Conservation (phyloP, 176 grass and related monocot species). For the Musa schizocarpa region DNA sequence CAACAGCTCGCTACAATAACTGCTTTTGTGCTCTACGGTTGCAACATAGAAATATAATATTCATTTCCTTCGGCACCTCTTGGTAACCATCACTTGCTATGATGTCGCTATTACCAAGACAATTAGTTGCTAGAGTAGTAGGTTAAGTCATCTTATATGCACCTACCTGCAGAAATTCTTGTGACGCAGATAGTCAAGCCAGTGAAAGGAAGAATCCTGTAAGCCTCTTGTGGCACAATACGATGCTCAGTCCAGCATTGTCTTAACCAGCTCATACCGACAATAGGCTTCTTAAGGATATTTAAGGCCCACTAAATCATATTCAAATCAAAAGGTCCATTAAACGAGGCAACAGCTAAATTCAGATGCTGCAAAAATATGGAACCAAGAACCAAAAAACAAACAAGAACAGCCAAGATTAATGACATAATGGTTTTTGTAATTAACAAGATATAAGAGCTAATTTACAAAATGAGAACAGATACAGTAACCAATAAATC, state of each 20-base stretch:
- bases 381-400: not conserved
- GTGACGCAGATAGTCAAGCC: slow-evolving; percentile 87
- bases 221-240: slow-evolving; percentile 82
- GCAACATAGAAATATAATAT: no score
- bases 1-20: not conserved
- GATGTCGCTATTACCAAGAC: not conserved
- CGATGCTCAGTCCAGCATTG: slow-evolving; percentile 92
- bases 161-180: slow-evolving; percentile 55
- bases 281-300: slow-evolving; percentile 77
- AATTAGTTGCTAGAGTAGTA: not conserved
- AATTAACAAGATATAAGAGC: not conserved
- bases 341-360: not conserved
- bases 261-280: slow-evolving; percentile 59
- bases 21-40: not conserved
- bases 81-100: not conserved
- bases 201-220: slow-evolving; percentile 82
- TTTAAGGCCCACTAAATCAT: slow-evolving; percentile 64
- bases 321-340: slow-evolving; percentile 21
- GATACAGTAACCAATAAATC: slow-evolving; percentile 15
- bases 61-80: no score
- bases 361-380: not conserved
- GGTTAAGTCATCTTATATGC: not conserved
- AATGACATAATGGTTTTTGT: not conserved
- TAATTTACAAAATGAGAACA: not conserved
- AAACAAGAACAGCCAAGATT: not conserved